Base-by-base conservation (phyloP, 164 flowering plant genomes). In the Stephania yunnanensis region DNA sequence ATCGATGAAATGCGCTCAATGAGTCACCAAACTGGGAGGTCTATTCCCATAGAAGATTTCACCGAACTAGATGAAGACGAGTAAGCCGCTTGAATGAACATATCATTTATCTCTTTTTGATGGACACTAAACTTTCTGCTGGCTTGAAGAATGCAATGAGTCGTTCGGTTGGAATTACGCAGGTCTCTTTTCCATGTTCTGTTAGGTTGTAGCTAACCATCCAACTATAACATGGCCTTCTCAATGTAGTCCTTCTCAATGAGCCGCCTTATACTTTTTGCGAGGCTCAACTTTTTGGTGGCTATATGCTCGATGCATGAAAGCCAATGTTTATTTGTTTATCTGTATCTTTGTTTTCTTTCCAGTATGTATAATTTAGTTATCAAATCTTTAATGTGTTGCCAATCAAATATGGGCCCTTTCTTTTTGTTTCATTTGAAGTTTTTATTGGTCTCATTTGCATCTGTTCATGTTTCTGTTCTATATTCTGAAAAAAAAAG, bases 1-100 rank as follows among this genome's bases (percentile, higher is more conserved):
- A 91, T 94, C 71, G 97, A 94, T 0, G 98, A 94, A 83, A 4
- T 85, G 84, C 89, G 92, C 17, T 73, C 87, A 25, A 83, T 75
- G 87, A 82, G 74, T 65, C 82, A 80, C 48, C 82, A 86, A 78
- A 78, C 77, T 81, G 78, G 30, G 66, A 68, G 74, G 64, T 58
- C 87, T 53, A 75, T 78, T 6, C 72, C 81, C 8, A 81, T 91
- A 7, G 94, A 88, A 87, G 98, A 94, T 83, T 87, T 89, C 79
- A 94, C 98, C 2, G 87, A 70, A 50, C 80, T 84, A 52, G 90
- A 86, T 67, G 89, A 87, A 17, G 87, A 86, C n/a, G 84, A 81
- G 12, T 66, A 68, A 76, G 63, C 63, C 11, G 17, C 17, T 55
- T 5, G 6, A 55, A 55, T 55, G 63, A 19, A 15, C 11, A 53